A percentile compares a stretch with the other conserved stretches of the same genome.
phyloP scores from a whole-genome alignment of 2,329 filamentous ascomycete species.

The Emmonsiellopsis sp. region DNA sequence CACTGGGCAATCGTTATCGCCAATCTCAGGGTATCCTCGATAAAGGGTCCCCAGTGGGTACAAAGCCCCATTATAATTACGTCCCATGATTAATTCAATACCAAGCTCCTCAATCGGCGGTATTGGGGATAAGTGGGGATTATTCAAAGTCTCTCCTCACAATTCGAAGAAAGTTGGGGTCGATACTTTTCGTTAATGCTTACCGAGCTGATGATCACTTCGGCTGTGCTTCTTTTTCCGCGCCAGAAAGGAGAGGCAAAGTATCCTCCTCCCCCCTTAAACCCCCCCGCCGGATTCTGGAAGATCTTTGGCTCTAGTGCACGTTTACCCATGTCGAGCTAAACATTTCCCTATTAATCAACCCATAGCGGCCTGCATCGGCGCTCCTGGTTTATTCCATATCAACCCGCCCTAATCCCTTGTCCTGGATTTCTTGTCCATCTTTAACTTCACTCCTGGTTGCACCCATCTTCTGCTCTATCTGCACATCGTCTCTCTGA shows the following conservation, averaged over 20 bases:
- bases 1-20: not conserved
- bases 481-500: not conserved
- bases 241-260: slow-evolving; percentile 1
- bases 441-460: not conserved
- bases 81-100: not conserved
- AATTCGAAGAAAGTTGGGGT: not conserved
- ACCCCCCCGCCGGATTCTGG: slow-evolving; percentile 2
- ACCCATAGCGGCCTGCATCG: not conserved
- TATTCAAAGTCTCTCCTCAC: not conserved
- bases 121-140: not conserved
- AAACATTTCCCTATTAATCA: slow-evolving; percentile 1
- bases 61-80: not conserved
- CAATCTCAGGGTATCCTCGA: not conserved
- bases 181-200: not conserved
- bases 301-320: slow-evolving; percentile 4
- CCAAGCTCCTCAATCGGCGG: not conserved
- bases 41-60: not conserved
- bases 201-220: slow-evolving; percentile 2
- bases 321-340: slow-evolving; percentile 3
- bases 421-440: slow-evolving; percentile 1
- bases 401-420: slow-evolving; percentile 1
- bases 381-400: not conserved
- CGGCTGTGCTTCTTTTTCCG: not conserved
- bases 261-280: not conserved
- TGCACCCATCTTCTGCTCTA: not conserved